Conservation (phyloP, 805 yeast genomes). For the Hanseniaspora nectarophila region DNA sequence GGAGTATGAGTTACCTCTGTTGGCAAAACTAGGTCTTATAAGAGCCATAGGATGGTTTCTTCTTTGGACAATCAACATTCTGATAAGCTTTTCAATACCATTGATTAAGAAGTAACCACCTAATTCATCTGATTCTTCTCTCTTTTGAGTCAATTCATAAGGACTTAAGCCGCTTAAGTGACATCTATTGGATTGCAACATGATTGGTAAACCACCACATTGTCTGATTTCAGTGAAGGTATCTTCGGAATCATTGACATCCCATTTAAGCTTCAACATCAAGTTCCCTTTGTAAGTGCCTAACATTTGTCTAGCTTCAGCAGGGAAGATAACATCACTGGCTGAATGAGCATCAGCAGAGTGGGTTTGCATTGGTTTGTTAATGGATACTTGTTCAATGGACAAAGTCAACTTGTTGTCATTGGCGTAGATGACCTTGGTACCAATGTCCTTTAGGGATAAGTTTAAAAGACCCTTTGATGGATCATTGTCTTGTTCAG, state of each 20-base stretch:
- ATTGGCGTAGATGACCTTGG: constrained; percentile 74
- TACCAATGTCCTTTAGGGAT: constrained; percentile 81
- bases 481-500: constrained; percentile 67
- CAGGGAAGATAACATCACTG: constrained; percentile 69
- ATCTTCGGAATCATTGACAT: constrained; percentile 79
- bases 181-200: constrained; percentile 85
- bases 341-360: constrained; percentile 43
- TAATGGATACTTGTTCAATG: constrained; percentile 79
- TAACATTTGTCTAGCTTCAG: constrained; percentile 85
- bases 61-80: constrained; percentile 96
- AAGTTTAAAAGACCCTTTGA: constrained; percentile 57
- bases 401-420: constrained; percentile 67
- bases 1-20: constrained; percentile 85
- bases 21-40: constrained; percentile 84
- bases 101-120: constrained; percentile 95
- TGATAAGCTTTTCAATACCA: constrained; percentile 90
- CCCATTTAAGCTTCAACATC: constrained; percentile 68
- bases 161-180: constrained; percentile 80
- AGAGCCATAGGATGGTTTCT: constrained; percentile 97
- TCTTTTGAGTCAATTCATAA: constrained; percentile 56
- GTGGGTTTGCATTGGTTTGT: constrained; percentile 48
- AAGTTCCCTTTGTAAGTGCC: constrained; percentile 68
- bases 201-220: constrained; percentile 81
- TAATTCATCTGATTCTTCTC: constrained; percentile 88
- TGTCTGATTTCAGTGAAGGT: constrained; percentile 64